A percentile compares a stretch with the other conserved stretches of the same genome.
These are phyloP conservation scores for Monosporascus sp. DNA, from an alignment of 2,329 filamentous ascomycete genomes.

Conservation along the genomic window DNA sequence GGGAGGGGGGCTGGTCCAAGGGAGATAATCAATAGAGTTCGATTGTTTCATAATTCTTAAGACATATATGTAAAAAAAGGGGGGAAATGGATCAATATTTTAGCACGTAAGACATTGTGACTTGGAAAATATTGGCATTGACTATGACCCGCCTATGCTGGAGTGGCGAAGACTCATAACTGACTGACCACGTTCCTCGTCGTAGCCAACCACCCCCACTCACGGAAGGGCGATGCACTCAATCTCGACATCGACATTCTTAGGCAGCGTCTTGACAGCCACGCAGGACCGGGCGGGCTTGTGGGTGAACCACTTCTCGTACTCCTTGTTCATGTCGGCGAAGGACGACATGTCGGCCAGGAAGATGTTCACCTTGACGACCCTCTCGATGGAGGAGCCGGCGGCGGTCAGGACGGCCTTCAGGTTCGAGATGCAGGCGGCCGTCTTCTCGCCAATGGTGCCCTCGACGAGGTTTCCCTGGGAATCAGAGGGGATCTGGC, in stretches of 20 bases:
- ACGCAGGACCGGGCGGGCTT: slow-evolving; percentile 88
- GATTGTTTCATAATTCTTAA: no score
- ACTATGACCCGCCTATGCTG: no score
- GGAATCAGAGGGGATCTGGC: slow-evolving; percentile 64
- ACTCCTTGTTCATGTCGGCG: slow-evolving; percentile 77
- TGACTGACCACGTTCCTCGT: no score
- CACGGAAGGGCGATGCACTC: slow-evolving; percentile 72
- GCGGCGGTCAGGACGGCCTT: slow-evolving; percentile 77
- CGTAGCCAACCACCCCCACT: not conserved
- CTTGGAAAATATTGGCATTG: no score
- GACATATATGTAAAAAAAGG: no score
- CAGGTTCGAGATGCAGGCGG: slow-evolving; percentile 67
- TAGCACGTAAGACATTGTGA: no score
- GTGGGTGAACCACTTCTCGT: slow-evolving; percentile 75
- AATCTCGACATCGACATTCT: slow-evolving; percentile 83
- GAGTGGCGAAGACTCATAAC: no score
- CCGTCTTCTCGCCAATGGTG: slow-evolving; percentile 58
- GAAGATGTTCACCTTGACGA: slow-evolving; percentile 92
- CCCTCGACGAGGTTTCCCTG: slow-evolving; percentile 52
- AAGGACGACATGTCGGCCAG: slow-evolving; percentile 89
- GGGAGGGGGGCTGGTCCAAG: not conserved
- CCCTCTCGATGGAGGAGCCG: slow-evolving; percentile 68
- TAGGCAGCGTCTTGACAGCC: slow-evolving; percentile 81
- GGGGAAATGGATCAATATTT: no score
- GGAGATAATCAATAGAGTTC: not conserved